A percentile compares a stretch with the other conserved stretches of the same genome.
phyloP scores from a whole-genome alignment of 192 early-diverging fungal species.

The Kappamyces sp. region DNA sequence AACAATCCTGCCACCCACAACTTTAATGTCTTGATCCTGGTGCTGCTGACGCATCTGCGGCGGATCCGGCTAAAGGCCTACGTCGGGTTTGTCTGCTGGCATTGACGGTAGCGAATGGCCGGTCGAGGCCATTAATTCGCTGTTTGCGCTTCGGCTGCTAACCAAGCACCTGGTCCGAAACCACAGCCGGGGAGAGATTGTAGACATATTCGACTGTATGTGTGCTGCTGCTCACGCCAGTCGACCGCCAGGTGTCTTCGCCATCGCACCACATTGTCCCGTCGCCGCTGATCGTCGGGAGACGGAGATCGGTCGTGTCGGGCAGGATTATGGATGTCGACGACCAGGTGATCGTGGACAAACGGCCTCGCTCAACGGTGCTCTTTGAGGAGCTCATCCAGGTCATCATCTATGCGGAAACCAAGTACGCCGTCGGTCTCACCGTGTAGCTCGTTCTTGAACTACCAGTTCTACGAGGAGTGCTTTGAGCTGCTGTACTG shows the following conservation, averaged over 20 bases:
- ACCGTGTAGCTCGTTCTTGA: constrained; percentile 26
- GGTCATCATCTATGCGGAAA: constrained; percentile 19
- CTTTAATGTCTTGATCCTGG: constrained; percentile 59
- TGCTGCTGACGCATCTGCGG: constrained; percentile 54
- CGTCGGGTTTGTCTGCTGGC: constrained; percentile 18
- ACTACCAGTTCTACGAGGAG: constrained; percentile 28
- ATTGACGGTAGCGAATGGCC: constrained; percentile 48
- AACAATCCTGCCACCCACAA: constrained; percentile 62
- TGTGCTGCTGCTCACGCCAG: not conserved
- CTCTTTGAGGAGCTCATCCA: constrained; percentile 23
- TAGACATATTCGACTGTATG: constrained; percentile 59
- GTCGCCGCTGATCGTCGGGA: not conserved
- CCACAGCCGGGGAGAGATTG: constrained; percentile 43
- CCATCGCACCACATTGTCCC: too few relatives aligned
- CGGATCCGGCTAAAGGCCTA: constrained; percentile 36
- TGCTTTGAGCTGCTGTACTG: not conserved
- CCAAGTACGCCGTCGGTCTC: constrained; percentile 15
- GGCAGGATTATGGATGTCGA: constrained; percentile 10
- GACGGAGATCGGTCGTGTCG: constrained; percentile 6
- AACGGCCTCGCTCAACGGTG: not conserved
- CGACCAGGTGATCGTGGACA: constrained; percentile 11
- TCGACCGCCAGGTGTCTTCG: not conserved
- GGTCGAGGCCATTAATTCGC: constrained; percentile 56
- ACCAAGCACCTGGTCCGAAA: constrained; percentile 63
- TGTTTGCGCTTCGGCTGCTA: constrained; percentile 59